These are phyloP conservation scores for Tuber magnatum DNA, from an alignment of 495 filamentous ascomycete genomes.

Conservation along the genomic window DNA sequence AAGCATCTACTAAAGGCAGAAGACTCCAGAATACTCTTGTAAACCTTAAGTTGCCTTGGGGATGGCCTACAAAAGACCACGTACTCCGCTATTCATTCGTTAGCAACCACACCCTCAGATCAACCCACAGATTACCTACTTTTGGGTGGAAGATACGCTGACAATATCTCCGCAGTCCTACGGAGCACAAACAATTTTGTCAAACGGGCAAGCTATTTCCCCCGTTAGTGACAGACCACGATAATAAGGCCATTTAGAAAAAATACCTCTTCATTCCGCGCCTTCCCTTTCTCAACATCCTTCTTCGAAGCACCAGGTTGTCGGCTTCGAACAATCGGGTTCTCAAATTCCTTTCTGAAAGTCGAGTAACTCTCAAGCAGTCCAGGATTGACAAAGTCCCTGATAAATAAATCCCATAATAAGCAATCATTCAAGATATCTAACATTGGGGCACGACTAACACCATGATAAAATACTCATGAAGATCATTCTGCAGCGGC, in stretches of 20 bases:
- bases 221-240: neutral
- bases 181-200: slow-evolving; percentile 70
- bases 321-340: slow-evolving; percentile 62
- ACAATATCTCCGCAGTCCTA: slow-evolving; percentile 65
- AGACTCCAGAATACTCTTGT: slow-evolving; percentile 62
- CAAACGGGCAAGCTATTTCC: slow-evolving; percentile 49
- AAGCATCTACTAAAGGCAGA: slow-evolving; percentile 59
- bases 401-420: neutral
- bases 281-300: slow-evolving; percentile 68
- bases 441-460: slow-evolving; percentile 1
- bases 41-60: slow-evolving; percentile 58
- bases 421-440: neutral
- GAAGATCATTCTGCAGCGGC: slow-evolving; percentile 72
- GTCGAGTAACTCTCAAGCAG: slow-evolving; percentile 59
- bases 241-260: neutral
- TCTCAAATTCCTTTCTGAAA: slow-evolving; percentile 68
- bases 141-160: slow-evolving; percentile 68
- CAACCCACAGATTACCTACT: slow-evolving; percentile 27
- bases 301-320: slow-evolving; percentile 61
- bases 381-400: slow-evolving; percentile 70
- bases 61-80: slow-evolving; percentile 47
- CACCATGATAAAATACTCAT: slow-evolving; percentile 70
- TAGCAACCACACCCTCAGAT: slow-evolving; percentile 1
- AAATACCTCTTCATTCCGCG: slow-evolving; percentile 53
- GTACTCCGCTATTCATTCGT: neutral